A percentile compares a stretch with the other conserved stretches of the same genome.
Conservation (phyloP, 805 yeast genomes). For the Diddensiella caesifluorescens region DNA sequence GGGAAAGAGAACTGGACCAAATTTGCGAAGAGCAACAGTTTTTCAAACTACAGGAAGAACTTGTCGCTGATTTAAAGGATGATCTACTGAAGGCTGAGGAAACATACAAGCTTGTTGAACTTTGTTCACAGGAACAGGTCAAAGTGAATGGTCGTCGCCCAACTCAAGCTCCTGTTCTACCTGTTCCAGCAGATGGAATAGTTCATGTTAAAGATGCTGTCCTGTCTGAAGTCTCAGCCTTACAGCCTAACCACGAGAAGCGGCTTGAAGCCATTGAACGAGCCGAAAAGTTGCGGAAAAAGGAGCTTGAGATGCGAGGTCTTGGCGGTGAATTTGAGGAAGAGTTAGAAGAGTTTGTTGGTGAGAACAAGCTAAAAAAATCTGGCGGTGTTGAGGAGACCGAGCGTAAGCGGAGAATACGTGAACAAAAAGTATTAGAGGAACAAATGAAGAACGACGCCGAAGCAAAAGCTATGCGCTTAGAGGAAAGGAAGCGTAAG, state of each 20-base stretch:
- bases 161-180: conserved; percentile 29
- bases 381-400: conserved; percentile 88
- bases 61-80: conserved; percentile 69
- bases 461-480: conserved; percentile 21
- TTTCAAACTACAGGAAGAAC: conserved; percentile 81
- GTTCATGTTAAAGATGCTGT: conserved; percentile 54
- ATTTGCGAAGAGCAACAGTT: conserved; percentile 94
- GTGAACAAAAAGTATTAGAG: conserved; percentile 68
- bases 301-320: conserved; percentile 52
- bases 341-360: conserved; percentile 82
- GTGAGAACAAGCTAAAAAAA: conserved; percentile 64
- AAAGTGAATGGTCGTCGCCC: conserved; percentile 39
- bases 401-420: conserved; percentile 59
- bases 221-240: conserved; percentile 67
- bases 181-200: conserved; percentile 28
- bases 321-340: conserved; percentile 66
- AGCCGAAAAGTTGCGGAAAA: conserved; percentile 76
- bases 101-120: conserved; percentile 74
- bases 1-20: conserved; percentile 87
- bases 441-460: conserved; percentile 28
- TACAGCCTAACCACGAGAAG: conserved; percentile 77
- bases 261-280: conserved; percentile 83
- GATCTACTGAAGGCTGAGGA: conserved; percentile 77
- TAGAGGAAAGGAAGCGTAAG: conserved; percentile 16
- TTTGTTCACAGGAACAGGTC: conserved; percentile 72